Conservation (phyloP, 306 rosid species). For the Abrus pulchellus region DNA sequence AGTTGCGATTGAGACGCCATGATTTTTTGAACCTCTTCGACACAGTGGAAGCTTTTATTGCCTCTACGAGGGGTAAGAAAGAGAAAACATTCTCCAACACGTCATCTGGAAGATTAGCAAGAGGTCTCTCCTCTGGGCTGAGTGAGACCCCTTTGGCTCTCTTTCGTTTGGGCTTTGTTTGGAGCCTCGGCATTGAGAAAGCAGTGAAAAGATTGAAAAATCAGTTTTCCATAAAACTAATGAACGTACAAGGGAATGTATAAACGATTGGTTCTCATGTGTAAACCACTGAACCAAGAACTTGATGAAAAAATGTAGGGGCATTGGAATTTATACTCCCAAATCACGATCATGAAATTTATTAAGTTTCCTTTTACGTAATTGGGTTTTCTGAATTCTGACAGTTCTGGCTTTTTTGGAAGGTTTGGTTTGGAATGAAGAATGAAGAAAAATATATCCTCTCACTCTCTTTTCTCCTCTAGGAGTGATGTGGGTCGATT, state of each 20-base stretch:
- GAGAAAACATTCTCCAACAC: conserved; percentile 40
- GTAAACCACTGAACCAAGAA: neutral
- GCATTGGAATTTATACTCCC: conserved; percentile 2
- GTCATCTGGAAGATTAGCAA: conserved; percentile 6
- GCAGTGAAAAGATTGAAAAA: neutral
- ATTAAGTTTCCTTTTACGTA: neutral
- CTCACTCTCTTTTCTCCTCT: neutral
- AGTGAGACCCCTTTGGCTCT: neutral
- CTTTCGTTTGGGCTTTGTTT: neutral
- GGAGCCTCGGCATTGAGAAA: conserved; percentile 10
- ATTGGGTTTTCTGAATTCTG: neutral
- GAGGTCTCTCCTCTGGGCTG: neutral
- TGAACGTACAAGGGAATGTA: too few relatives aligned
- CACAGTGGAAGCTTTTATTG: neutral
- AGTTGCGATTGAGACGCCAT: neutral
- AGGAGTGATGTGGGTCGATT: too few relatives aligned
- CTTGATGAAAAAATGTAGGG: neutral
- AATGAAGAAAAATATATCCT: neutral
- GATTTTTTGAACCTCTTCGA: conserved; percentile 18
- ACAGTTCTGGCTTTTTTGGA: neutral
- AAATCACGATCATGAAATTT: neutral
- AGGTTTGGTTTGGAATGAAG: neutral
- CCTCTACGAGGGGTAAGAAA: conserved; percentile 46
- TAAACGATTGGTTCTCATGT: neutral
- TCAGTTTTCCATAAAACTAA: too few relatives aligned